A percentile compares a stretch with the other conserved stretches of the same genome.
Conservation (phyloP, 768 basidiomycete species). For the Tricholoma matsutake region DNA sequence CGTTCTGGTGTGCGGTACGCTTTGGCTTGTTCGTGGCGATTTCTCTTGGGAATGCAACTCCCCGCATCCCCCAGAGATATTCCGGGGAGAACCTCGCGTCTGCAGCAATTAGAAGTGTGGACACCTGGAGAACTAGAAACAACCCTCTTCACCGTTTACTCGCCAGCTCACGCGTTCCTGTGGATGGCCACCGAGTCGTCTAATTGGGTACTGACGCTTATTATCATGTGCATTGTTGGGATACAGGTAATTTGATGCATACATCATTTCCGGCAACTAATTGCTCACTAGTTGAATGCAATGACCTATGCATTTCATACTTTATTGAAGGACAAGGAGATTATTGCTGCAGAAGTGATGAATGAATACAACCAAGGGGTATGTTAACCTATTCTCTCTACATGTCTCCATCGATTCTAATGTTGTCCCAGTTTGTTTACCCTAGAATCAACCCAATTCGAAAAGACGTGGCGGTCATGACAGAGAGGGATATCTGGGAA, state of each 20-base stretch:
- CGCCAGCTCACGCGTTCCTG: conserved; percentile 69
- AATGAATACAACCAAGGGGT: conserved; percentile 82
- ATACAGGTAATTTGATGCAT: conserved; percentile 49
- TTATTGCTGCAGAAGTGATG: conserved; percentile 78
- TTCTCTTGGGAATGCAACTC: conserved; percentile 56
- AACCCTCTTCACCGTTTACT: conserved; percentile 71
- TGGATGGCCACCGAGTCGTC: conserved; percentile 70
- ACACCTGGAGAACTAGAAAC: conserved; percentile 69
- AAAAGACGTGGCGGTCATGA: conserved; percentile 81
- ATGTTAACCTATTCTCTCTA: conserved; percentile 19
- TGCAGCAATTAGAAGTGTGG: conserved; percentile 84
- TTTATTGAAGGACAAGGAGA: conserved; percentile 69
- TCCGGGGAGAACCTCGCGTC: conserved; percentile 42
- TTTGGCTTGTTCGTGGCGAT: conserved; percentile 59
- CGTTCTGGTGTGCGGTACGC: conserved; percentile 44
- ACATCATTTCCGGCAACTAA: conserved; percentile 1
- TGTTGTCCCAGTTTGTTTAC: conserved; percentile 63
- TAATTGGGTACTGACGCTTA: conserved; percentile 72
- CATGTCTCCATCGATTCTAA: background rate
- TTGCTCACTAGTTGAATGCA: conserved; percentile 40
- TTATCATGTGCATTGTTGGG: conserved; percentile 66
- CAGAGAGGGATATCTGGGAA: conserved; percentile 66
- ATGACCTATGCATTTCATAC: conserved; percentile 56
- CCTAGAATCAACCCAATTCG: conserved; percentile 78
- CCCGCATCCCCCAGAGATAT: conserved; percentile 38